Percentiles rank a stretch among this genome's conserved stretches.
These are phyloP conservation scores for Aspergillus proliferans DNA, from an alignment of 2,329 filamentous ascomycete genomes.

Conservation along the genomic window DNA sequence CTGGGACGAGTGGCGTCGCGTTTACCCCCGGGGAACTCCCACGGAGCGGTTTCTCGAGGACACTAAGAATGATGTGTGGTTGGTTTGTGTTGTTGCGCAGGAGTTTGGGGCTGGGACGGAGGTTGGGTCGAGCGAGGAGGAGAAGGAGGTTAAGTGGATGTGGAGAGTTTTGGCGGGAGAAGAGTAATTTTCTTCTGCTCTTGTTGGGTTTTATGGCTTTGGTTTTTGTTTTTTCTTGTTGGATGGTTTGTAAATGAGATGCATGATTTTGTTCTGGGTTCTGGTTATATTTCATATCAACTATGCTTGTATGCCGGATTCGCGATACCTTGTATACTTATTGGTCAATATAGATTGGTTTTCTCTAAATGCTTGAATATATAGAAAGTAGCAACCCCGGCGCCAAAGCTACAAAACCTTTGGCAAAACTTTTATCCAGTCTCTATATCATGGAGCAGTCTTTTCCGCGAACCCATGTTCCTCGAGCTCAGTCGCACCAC, in stretches of 20 bases:
- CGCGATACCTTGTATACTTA: not conserved
- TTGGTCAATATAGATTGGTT: not conserved
- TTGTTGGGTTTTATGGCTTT: slow-evolving; percentile 9
- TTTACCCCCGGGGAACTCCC: slow-evolving; percentile 69
- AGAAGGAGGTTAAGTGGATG: slow-evolving; percentile 34
- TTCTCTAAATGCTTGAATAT: not conserved
- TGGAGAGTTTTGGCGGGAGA: slow-evolving; percentile 34
- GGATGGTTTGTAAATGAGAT: not conserved
- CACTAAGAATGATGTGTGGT: slow-evolving; percentile 66
- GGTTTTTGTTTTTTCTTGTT: not conserved
- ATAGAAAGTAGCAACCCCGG: not conserved
- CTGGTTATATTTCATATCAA: not conserved
- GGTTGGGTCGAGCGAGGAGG: slow-evolving; percentile 31
- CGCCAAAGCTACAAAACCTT: not conserved
- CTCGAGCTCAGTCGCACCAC: slow-evolving; percentile 47
- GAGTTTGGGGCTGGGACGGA: slow-evolving; percentile 39
- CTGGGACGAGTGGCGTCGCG: slow-evolving; percentile 86
- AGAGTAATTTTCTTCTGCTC: slow-evolving; percentile 2
- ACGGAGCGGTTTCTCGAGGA: slow-evolving; percentile 65
- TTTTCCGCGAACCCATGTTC: slow-evolving; percentile 53
- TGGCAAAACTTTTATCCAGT: not conserved
- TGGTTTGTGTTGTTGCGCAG: slow-evolving; percentile 65
- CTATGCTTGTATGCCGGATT: not conserved
- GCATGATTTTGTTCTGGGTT: not conserved
- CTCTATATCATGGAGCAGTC: not conserved